phyloP scores from a whole-genome alignment of 2,329 filamentous ascomycete genomes.

The Hypoxylon sp. region DNA sequence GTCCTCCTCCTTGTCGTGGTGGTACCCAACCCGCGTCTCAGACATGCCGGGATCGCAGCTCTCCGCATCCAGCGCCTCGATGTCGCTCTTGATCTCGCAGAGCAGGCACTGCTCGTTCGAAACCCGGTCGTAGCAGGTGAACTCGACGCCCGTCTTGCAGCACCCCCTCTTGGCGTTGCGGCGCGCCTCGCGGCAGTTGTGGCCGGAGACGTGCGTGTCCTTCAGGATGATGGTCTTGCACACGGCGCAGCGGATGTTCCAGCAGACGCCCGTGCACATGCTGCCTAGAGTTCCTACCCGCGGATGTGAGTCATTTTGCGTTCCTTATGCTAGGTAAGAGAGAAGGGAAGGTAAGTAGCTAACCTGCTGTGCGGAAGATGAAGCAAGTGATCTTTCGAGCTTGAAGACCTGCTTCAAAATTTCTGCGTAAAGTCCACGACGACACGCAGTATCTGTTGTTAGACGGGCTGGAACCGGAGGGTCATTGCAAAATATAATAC shows the following conservation, averaged over 20 bases:
- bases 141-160: constrained; percentile 44
- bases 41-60: constrained; percentile 24
- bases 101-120: constrained; percentile 39
- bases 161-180: constrained; percentile 23
- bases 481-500: neutral
- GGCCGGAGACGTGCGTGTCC: constrained; percentile 29
- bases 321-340: neutral
- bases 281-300: neutral
- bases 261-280: constrained; percentile 46
- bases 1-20: constrained; percentile 34
- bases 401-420: constrained; percentile 30
- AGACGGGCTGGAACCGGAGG: neutral
- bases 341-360: neutral
- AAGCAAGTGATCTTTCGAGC: constrained; percentile 6
- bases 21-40: constrained; percentile 1
- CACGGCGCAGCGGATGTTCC: constrained; percentile 29
- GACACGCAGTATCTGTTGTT: neutral
- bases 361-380: neutral
- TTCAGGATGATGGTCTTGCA: constrained; percentile 38
- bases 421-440: neutral
- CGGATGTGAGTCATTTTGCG: neutral
- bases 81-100: constrained; percentile 42
- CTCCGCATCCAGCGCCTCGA: constrained; percentile 26
- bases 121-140: constrained; percentile 23
- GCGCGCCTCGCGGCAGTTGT: constrained; percentile 41